Evolutionary conservation across 2,329 filamentous ascomycete genomes (phyloP).

Genomic region (Grosmannia huntii): DNA sequence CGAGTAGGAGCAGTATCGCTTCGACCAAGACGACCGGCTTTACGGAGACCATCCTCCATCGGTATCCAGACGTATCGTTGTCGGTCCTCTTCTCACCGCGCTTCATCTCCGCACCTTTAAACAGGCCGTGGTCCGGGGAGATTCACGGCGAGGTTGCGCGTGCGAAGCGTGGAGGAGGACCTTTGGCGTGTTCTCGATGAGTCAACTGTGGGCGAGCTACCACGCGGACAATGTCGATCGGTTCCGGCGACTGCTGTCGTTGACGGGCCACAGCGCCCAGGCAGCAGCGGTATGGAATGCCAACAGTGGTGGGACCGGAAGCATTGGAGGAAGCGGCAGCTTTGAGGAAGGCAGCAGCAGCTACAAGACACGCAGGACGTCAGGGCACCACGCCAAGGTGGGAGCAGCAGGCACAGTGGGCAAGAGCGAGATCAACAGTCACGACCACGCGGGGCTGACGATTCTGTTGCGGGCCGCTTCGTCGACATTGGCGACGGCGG

Average conservation of each 20-base stretch:
- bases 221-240: constrained; percentile 95
- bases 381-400: constrained; percentile 33
- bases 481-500: constrained; percentile 54
- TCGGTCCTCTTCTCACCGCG: constrained; percentile 14
- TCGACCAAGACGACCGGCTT: neutral
- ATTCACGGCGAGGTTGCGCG: constrained; percentile 78
- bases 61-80: neutral
- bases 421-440: constrained; percentile 67
- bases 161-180: constrained; percentile 35
- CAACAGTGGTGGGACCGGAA: constrained; percentile 21
- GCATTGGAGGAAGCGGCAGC: constrained; percentile 15
- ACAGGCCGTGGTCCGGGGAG: constrained; percentile 75
- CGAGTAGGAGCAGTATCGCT: neutral
- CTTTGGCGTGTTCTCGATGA: constrained; percentile 40
- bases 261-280: constrained; percentile 47
- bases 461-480: constrained; percentile 75
- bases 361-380: constrained; percentile 38
- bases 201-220: constrained; percentile 94
- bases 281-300: constrained; percentile 38
- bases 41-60: neutral
- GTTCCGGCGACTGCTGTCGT: constrained; percentile 80
- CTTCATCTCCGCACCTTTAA: constrained; percentile 57
- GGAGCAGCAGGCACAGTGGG: constrained; percentile 25
- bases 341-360: constrained; percentile 12
- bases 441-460: constrained; percentile 70